Evolutionary conservation across 208 protist species (phyloP).

Genomic region (Angomonas desouzai): DNA sequence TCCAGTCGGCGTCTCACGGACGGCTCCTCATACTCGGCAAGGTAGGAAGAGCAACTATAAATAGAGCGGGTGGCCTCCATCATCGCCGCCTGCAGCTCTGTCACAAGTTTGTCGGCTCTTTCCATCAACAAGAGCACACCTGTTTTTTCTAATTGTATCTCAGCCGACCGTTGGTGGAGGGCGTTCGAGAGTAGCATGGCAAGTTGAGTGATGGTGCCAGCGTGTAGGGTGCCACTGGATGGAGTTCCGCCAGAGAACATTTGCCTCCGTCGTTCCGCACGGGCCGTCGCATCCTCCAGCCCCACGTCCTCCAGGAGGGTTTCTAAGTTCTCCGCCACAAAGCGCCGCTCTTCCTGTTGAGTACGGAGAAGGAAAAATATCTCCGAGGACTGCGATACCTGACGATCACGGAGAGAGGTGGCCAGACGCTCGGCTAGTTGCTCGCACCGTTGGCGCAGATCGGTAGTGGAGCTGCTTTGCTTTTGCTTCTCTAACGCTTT

Average conservation of each 20-base stretch:
- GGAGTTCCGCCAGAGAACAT: constrained; percentile 8
- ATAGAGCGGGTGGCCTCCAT: constrained; percentile 40
- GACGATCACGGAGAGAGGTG: constrained; percentile 33
- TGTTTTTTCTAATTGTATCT: constrained; percentile 46
- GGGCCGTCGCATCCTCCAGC: not conserved
- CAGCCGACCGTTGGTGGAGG: constrained; percentile 24
- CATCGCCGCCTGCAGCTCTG: constrained; percentile 44
- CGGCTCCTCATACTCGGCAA: not conserved
- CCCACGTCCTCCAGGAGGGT: constrained; percentile 37
- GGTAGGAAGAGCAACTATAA: constrained; percentile 22
- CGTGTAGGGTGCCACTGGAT: constrained; percentile 17
- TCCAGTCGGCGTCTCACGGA: not conserved
- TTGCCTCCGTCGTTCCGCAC: not conserved
- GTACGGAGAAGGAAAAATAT: constrained; percentile 60
- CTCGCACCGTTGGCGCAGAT: constrained; percentile 44
- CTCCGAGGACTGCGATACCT: constrained; percentile 54
- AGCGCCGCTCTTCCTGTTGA: constrained; percentile 69
- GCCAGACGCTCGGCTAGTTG: constrained; percentile 49
- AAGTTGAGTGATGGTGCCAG: constrained; percentile 33
- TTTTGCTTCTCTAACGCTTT: constrained; percentile 12
- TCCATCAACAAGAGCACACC: constrained; percentile 36
- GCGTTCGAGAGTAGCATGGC: constrained; percentile 34
- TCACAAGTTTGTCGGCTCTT: constrained; percentile 24
- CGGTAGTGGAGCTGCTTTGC: constrained; percentile 13
- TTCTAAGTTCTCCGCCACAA: constrained; percentile 38